Conservation (phyloP, 176 grass and related monocot genomes). For the Triticum aestivum region IWGSC_CS_RefSeq_v2.1 NC_057807.1:708959256-708959755, state of each 20-base stretch:
- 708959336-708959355: too few relatives aligned
- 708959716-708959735: background rate
- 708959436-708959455: too few relatives aligned
- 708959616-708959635: background rate
- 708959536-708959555: background rate
- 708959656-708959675: background rate
- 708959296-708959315: background rate
- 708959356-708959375: too few relatives aligned
- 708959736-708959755: background rate
- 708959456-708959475: too few relatives aligned
- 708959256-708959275: background rate
- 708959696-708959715: rapidly evolving
- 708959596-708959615: constrained; percentile 28
- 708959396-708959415: too few relatives aligned
- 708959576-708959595: constrained; percentile 2
- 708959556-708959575: background rate
- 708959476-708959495: too few relatives aligned
- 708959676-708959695: constrained; percentile 23
- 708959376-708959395: too few relatives aligned
- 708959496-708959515: background rate
- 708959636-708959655: background rate
- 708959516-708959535: background rate
- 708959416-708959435: too few relatives aligned
- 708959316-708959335: rapidly evolving
- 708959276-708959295: constrained; percentile 25